Conservation (phyloP, 352 stramenopile genomes). For the Phytophthora megakarya region DNA sequence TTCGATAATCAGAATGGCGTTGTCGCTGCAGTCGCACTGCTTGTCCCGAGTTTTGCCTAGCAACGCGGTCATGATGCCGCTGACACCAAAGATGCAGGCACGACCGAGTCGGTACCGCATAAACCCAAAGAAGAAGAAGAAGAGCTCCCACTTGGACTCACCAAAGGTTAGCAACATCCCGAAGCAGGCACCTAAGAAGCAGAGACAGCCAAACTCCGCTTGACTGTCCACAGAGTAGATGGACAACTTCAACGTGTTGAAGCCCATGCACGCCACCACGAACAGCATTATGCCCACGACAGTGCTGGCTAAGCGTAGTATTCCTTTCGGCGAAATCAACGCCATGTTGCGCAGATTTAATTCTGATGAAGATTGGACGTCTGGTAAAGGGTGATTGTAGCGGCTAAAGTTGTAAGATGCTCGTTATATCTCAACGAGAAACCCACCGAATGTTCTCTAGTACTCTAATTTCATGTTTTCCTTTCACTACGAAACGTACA, state of each 20-base stretch:
- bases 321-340: slow-evolving; percentile 32
- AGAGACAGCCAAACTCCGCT: slow-evolving; percentile 73
- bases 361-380: not conserved
- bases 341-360: slow-evolving; percentile 13
- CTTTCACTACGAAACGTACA: too few species aligned
- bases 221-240: slow-evolving; percentile 44
- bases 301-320: slow-evolving; percentile 48
- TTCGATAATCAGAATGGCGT: slow-evolving; percentile 58
- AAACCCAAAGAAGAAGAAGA: slow-evolving; percentile 86
- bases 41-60: slow-evolving; percentile 62
- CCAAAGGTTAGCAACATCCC: slow-evolving; percentile 60
- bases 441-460: too few species aligned
- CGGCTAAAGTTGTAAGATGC: not conserved
- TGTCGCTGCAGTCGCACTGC: slow-evolving; percentile 56
- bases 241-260: slow-evolving; percentile 48
- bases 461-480: too few species aligned
- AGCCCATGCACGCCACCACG: slow-evolving; percentile 52
- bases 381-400: not conserved
- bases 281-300: slow-evolving; percentile 44
- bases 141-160: slow-evolving; percentile 63
- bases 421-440: not conserved
- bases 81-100: slow-evolving; percentile 55
- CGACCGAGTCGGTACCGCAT: slow-evolving; percentile 75
- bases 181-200: slow-evolving; percentile 74
- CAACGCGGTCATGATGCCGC: slow-evolving; percentile 65